phyloP scores from a whole-genome alignment of 2,329 filamentous ascomycete genomes.

The Calonectria montana region DNA sequence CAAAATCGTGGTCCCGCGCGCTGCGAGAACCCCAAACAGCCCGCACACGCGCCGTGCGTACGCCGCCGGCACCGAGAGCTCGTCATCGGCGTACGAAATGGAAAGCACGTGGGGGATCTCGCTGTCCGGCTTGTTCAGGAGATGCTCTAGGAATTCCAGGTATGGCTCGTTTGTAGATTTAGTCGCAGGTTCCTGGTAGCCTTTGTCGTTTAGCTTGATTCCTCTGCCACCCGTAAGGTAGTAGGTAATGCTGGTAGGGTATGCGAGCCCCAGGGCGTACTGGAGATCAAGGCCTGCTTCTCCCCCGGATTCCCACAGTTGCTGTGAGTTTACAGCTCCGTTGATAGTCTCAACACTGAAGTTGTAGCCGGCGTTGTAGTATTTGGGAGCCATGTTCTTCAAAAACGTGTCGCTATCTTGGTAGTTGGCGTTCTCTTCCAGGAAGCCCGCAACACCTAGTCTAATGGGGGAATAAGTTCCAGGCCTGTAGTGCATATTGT shows the following conservation, averaged over 20 bases:
- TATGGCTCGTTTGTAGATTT: conserved; percentile 66
- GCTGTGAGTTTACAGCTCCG: conserved; percentile 57
- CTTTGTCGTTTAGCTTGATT: conserved; percentile 52
- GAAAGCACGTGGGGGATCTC: conserved; percentile 67
- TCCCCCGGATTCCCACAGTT: conserved; percentile 48
- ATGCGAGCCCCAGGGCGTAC: conserved; percentile 58
- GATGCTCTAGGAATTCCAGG: conserved; percentile 62
- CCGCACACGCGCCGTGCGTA: conserved; percentile 66
- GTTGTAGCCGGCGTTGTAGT: conserved; percentile 49
- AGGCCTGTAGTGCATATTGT: conserved; percentile 55
- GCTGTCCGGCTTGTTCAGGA: conserved; percentile 57
- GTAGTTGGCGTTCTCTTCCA: conserved; percentile 60
- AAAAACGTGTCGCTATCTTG: conserved; percentile 55
- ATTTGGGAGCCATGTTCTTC: conserved; percentile 47
- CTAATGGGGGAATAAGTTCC: conserved; percentile 49
- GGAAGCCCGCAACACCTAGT: conserved; percentile 61
- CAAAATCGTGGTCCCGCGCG: conserved; percentile 63
- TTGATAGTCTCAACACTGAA: conserved; percentile 56
- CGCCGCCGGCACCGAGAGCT: conserved; percentile 62
- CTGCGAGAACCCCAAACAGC: conserved; percentile 64
- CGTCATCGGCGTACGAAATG: conserved; percentile 69
- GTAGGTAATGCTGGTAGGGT: conserved; percentile 58
- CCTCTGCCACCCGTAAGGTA: conserved; percentile 59
- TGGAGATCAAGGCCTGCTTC: conserved; percentile 63
- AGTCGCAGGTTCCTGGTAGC: conserved; percentile 46